Percentiles rank a stretch among this genome's conserved stretches.
Conservation (phyloP, 805 yeast genomes). For the Saccharomycodes ludwigii region DNA sequence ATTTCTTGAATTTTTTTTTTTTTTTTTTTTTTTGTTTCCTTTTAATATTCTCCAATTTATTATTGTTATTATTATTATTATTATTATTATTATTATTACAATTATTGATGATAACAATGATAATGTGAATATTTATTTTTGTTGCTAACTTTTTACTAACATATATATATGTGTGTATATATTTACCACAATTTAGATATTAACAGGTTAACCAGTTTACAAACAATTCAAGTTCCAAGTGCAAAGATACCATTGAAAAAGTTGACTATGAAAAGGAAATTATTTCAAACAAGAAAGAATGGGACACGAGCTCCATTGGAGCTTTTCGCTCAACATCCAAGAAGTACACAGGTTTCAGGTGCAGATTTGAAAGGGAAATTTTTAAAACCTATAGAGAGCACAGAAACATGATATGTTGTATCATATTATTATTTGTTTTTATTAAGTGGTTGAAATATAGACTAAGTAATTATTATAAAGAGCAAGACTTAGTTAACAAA, state of each 20-base stretch:
- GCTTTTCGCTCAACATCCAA: constrained; percentile 65
- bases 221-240: constrained; percentile 29
- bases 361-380: constrained; percentile 43
- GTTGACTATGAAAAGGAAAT: constrained; percentile 16
- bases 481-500: constrained; percentile 31
- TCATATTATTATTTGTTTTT: constrained; percentile 8
- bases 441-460: constrained; percentile 23
- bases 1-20: constrained; percentile 9
- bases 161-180: no score
- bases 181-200: no score
- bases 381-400: constrained; percentile 25
- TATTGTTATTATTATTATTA: background rate
- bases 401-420: constrained; percentile 11
- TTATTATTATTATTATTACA: constrained; percentile 1
- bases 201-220: constrained; percentile 3
- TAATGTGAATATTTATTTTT: no score
- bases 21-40: background rate
- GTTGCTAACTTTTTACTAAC: no score
- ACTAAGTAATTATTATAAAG: constrained; percentile 25
- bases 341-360: constrained; percentile 44
- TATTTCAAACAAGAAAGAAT: background rate
- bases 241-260: constrained; percentile 26
- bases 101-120: no score
- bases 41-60: background rate
- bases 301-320: no score